These are phyloP conservation scores for Cladosporium cucumerinum DNA, from an alignment of 2,329 filamentous ascomycete species.

Conservation along the genomic window DNA sequence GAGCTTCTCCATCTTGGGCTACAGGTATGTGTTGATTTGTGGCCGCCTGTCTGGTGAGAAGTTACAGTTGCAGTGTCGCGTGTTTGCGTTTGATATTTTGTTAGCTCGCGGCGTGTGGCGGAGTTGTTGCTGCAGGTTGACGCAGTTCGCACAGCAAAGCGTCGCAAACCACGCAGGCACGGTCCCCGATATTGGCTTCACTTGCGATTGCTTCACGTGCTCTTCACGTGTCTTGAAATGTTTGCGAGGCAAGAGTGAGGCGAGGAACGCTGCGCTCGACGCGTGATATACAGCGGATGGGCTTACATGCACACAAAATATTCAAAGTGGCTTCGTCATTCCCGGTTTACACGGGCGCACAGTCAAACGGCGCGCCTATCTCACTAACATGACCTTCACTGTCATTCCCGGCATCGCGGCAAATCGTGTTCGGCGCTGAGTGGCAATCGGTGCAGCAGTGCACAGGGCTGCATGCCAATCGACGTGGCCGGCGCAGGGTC, in stretches of 20 bases:
- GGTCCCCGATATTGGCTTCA: background rate
- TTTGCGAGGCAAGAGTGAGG: background rate
- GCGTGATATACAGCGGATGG: background rate
- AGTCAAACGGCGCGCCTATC: background rate
- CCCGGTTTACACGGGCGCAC: background rate
- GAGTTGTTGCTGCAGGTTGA: constrained; percentile 10
- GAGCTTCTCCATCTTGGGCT: constrained; percentile 26
- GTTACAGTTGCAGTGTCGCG: background rate
- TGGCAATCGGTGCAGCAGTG: background rate
- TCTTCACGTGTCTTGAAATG: background rate
- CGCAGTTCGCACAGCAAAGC: background rate
- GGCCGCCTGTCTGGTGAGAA: background rate
- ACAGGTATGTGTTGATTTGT: background rate
- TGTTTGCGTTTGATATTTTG: background rate
- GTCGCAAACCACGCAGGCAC: constrained; percentile 1
- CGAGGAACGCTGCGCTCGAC: background rate
- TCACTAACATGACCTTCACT: background rate
- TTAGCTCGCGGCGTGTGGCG: background rate
- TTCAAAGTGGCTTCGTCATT: background rate
- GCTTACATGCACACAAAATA: background rate
- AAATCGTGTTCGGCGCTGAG: constrained; percentile 5
- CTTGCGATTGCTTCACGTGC: background rate
- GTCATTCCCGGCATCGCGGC: background rate
- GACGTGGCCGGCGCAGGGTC: background rate
- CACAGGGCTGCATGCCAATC: background rate